phyloP scores from a whole-genome alignment of 1,284 basidiomycete genomes.

The Apiotrichum montevideense region DNA sequence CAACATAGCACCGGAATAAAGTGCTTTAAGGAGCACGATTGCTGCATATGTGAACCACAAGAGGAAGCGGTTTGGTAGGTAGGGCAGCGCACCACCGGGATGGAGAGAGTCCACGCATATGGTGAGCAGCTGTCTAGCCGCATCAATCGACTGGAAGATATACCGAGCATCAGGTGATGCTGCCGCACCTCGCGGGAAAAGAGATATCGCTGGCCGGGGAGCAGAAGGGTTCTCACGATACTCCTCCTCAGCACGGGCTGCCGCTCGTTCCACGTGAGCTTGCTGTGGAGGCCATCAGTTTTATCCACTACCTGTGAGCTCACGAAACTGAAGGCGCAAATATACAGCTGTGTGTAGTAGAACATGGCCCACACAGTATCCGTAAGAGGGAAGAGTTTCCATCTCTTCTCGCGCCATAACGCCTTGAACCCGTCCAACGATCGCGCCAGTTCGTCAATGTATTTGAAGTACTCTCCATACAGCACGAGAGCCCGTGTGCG shows the following conservation, averaged over 20 bases:
- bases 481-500: constrained; percentile 41
- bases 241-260: constrained; percentile 40
- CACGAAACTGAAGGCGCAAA: constrained; percentile 47
- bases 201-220: constrained; percentile 25
- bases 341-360: constrained; percentile 42
- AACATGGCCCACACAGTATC: constrained; percentile 42
- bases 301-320: constrained; percentile 10
- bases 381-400: constrained; percentile 36
- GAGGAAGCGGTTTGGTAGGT: constrained; percentile 41
- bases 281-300: constrained; percentile 22
- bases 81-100: constrained; percentile 44
- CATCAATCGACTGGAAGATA: constrained; percentile 44
- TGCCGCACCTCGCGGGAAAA: constrained; percentile 43
- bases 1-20: constrained; percentile 48
- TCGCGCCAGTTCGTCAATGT: constrained; percentile 43
- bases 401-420: constrained; percentile 41
- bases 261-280: constrained; percentile 46
- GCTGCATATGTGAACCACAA: constrained; percentile 47
- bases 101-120: constrained; percentile 44
- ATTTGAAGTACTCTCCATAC: constrained; percentile 44
- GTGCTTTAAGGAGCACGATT: constrained; percentile 41
- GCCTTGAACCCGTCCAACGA: constrained; percentile 44
- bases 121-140: constrained; percentile 39
- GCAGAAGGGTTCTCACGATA: constrained; percentile 17
- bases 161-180: constrained; percentile 43